A percentile compares a stretch with the other conserved stretches of the same genome.
phyloP scores from a whole-genome alignment of 192 early-diverging fungal genomes.

The Backusella tarrabulga region DNA sequence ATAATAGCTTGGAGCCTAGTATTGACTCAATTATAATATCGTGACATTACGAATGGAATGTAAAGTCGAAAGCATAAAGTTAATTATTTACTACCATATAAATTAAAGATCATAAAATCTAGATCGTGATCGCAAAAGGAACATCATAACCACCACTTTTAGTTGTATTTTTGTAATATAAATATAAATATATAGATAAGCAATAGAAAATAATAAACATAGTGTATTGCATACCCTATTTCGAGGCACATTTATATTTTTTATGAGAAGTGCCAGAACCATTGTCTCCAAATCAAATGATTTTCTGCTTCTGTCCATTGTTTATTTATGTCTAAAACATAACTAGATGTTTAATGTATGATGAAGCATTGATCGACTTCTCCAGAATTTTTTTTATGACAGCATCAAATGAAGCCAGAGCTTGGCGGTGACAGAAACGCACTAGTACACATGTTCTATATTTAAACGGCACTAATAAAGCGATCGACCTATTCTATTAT shows the following conservation, averaged over 20 bases:
- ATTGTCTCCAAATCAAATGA: background rate
- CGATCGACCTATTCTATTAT: background rate
- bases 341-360: background rate
- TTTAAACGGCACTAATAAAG: constrained; percentile 2
- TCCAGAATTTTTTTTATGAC: background rate
- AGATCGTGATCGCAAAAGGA: too few relatives aligned
- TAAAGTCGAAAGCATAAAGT: too few relatives aligned
- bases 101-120: too few relatives aligned
- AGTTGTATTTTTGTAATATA: background rate
- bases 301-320: background rate
- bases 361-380: background rate
- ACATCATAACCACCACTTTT: too few relatives aligned
- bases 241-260: background rate
- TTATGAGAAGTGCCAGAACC: background rate
- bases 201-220: background rate
- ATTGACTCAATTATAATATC: too few relatives aligned
- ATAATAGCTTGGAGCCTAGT: too few relatives aligned
- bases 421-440: background rate
- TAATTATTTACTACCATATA: too few relatives aligned
- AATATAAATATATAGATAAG: background rate
- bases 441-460: background rate
- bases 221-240: background rate
- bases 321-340: background rate
- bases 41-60: too few relatives aligned
- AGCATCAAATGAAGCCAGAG: background rate